Base-by-base conservation (phyloP, 1,139 yeast genomes). In the Pneumocystis wakefieldiae region DNA sequence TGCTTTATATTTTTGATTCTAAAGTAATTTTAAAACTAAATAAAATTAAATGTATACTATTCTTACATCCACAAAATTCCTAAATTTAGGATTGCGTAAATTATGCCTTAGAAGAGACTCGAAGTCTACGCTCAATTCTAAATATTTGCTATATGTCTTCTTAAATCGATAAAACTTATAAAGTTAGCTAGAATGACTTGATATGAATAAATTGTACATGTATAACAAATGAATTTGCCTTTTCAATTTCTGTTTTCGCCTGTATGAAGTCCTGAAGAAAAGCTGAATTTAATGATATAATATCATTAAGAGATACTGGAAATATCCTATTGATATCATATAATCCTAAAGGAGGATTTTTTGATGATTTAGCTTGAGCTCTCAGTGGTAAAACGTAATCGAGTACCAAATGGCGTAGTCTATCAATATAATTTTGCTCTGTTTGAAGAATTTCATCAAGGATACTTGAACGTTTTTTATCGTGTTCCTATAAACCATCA, bases 281-380 rank as follows among this genome's bases (percentile, higher is more conserved):
- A 8, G 61, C 65, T 17, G 64, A 61, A 57, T 63, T 63, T 29
- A 63, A 61, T 35, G 61, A 59, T 24, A 62, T 36, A 10, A 63
- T 63, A 48, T 63, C 65, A 39, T 63, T 62, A n/a, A 63, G 58
- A 19, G 62, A 53, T n/a, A 61, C 37, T 4, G 65, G 65, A 19
- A 63, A 63, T 19, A 63, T 58, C n/a, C 57, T 53, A 55, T 59
- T 61, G 24, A 62, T 59, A 17, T 61, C 64, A 42, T 63, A 63
- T 29, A 62, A 24, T 29, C 63, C 63, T 14, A 63, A 61, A 14
- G 61, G 35, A 8, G 61, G 62, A 17, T 59, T 59, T 32, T 63
- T 61, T 59, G 53, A 28, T 2, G 63, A 53, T 39, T 62, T 62
- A 4, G 62, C 55, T 8, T 60, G 59, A 39, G 62, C 59, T 14